phyloP scores from a whole-genome alignment of 495 filamentous ascomycete species.

The Penicillium pancosmium region DNA sequence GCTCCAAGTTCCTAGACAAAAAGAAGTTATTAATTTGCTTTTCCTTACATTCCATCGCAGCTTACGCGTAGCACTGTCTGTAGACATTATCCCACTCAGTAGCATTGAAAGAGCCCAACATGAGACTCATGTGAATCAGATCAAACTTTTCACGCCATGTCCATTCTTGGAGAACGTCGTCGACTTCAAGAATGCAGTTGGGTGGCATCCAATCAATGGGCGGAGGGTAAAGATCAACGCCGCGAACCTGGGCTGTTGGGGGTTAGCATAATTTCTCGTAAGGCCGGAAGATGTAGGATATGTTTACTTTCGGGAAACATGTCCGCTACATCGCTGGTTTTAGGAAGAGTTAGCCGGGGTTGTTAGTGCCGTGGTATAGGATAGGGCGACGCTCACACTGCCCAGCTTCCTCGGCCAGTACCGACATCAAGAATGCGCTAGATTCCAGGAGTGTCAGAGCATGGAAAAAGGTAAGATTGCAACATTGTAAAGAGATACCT shows the following conservation, averaged over 20 bases:
- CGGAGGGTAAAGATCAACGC: slow-evolving; percentile 3
- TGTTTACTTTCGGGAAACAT: neutral
- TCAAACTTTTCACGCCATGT: slow-evolving; percentile 1
- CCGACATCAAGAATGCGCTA: slow-evolving; percentile 2
- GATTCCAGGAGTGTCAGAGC: neutral
- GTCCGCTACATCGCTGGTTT: neutral
- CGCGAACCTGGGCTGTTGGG: neutral
- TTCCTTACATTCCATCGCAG: neutral
- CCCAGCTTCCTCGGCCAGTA: slow-evolving; percentile 3
- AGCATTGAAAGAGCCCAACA: neutral
- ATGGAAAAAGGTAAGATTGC: neutral
- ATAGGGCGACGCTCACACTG: neutral
- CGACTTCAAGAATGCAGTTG: slow-evolving; percentile 3
- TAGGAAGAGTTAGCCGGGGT: neutral
- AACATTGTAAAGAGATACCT: neutral
- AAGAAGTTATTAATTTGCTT: neutral
- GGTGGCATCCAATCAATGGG: slow-evolving; percentile 2
- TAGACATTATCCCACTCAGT: neutral
- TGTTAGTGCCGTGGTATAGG: neutral
- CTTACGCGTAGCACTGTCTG: slow-evolving; percentile 12
- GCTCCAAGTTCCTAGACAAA: slow-evolving; percentile 6
- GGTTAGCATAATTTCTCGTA: neutral
- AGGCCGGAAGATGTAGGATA: neutral
- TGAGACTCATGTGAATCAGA: neutral
- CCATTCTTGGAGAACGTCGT: slow-evolving; percentile 1